Evolutionary conservation across 208 protist species (phyloP), one percentile per base, ranked within the genome.

Genomic region (Zelonia costaricensis): DNA sequence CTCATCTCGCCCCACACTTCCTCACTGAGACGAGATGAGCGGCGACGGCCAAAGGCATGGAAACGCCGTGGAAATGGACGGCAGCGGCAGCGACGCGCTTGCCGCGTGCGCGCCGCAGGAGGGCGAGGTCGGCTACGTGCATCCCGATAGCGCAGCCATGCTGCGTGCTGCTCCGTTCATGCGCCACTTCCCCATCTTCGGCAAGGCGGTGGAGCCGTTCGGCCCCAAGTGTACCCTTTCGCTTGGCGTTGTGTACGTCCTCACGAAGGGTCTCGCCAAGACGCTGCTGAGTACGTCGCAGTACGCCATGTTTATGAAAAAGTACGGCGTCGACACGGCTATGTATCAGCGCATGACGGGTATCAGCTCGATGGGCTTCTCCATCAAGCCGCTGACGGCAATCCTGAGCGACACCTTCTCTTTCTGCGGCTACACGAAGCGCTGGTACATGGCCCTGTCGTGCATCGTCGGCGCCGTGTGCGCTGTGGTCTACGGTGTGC

Each of bases 401-500:
- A 64, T 80, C 47, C 18, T 80, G 8, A 80, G 70, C 53, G 67
- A 82, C 53, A 57, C 52, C 13, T 65, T 84, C 38, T 33, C 66
- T 28, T 53, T 88, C 9, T 56, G 74, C 9, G 66, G 75, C 33
- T 84, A 74, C 66, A 79, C 62, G 38, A 84, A 82, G 69, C 61
- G 74, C 18, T 80, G 64, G 63, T 82, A 76, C 63, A 73, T 80
- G 62, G 44, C 60, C 3, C n/a, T 55, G 10, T 74, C 66, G 7
- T 76, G 69, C 46, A 30, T 82, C 10, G 31, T 62, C 9, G 62
- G 67, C 36, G 52, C 36, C 23, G 69, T 51, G 8, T 69, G 52
- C 44, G 36, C 69, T 13, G 51, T 82, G n/a, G 71, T 55, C 1
- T 79, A 74, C 52, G 67, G 60, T 36, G 35, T 80, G 9, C 47